Base-by-base conservation (phyloP, 805 yeast genomes). In the Ogataea pilisensis region DNA sequence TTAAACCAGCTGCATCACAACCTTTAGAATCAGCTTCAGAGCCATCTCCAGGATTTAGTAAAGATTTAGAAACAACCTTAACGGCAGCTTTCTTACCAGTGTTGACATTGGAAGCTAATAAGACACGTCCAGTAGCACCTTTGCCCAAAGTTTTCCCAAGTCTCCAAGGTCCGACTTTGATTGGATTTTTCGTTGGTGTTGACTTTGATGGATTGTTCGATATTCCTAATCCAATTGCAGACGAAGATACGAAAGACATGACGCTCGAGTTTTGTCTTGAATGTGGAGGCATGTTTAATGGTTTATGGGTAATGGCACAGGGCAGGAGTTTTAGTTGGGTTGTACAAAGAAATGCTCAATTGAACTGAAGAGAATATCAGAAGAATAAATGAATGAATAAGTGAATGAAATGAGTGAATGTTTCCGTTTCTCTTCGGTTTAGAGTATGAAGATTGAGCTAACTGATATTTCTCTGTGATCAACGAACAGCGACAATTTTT, bases 111-210 rank as follows among this genome's bases (percentile, higher is more conserved):
- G 88, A 83, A 13, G 99, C 98, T 41, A 93, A 72, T 44, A 96
- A 71, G 14, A 93, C 99, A 46, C 97, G 76, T 19, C 99, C 98
- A 1, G 96, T 87, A 12, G 95, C 85, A n/a, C 99, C 99, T 44
- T 95, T 75, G 19, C 99, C 99, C 38, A 93, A 69, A 2, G 99
- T 93, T 50, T 91, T 76, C 22, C 98, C 98, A 28, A 93, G 69
- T 58, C 88, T 85, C 99, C 99, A 93, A 2, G 99, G 97, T 2
- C 99, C 99, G 34, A 93, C 55, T 42, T 60, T 59, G 31, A 70
- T 70, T 17, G 80, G 80, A 42, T 57, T 57, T 31, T 50, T 54
- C 38, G 64, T 44, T 24, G 49, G 48, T 18, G 52, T 34, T 22
- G 57, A 35, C 21, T 45, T 43, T 16, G 42, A 37, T 33, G 52